Percentiles rank a stretch among this genome's conserved stretches.
These are phyloP conservation scores for Sutorius eximius DNA, from an alignment of 1,284 basidiomycete species.

Conservation along the genomic window DNA sequence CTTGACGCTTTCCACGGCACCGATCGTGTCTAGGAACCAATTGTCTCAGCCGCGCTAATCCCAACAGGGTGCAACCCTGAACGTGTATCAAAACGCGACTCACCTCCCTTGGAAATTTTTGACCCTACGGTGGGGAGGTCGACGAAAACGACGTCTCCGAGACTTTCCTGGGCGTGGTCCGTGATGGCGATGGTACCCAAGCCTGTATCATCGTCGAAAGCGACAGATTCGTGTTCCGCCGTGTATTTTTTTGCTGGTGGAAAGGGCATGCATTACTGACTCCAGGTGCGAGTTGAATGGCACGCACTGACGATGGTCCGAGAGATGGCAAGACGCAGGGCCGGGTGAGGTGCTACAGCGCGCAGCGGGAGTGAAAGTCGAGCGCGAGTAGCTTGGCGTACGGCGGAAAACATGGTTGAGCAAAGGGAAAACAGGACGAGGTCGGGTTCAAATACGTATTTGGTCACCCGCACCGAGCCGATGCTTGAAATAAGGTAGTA, in stretches of 20 bases:
- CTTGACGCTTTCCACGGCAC: constrained; percentile 98
- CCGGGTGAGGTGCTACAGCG: not conserved
- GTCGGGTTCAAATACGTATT: constrained; percentile 17
- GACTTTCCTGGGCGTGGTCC: constrained; percentile 83
- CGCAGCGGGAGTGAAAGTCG: constrained; percentile 10
- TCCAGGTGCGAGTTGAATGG: not conserved
- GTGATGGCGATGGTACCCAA: constrained; percentile 90
- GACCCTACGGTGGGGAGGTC: constrained; percentile 81
- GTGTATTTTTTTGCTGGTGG: constrained; percentile 79
- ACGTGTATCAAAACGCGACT: constrained; percentile 27
- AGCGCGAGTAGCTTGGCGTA: constrained; percentile 26
- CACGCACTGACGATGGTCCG: constrained; percentile 36
- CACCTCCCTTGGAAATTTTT: constrained; percentile 78
- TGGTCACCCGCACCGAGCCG: constrained; percentile 21
- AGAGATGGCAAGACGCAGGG: constrained; percentile 8
- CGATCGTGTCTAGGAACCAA: constrained; percentile 72
- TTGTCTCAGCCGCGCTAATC: constrained; percentile 6
- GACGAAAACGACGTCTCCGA: constrained; percentile 98
- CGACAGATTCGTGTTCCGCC: constrained; percentile 87
- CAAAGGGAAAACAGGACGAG: not conserved
- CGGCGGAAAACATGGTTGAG: constrained; percentile 24
- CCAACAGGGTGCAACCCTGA: constrained; percentile 1
- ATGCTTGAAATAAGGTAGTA: no score
- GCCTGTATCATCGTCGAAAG: constrained; percentile 78
- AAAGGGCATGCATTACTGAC: not conserved